Evolutionary conservation across 139 green algal species (phyloP), one percentile per base, ranked within the genome.

Genomic region (Chlorella sp.): DNA sequence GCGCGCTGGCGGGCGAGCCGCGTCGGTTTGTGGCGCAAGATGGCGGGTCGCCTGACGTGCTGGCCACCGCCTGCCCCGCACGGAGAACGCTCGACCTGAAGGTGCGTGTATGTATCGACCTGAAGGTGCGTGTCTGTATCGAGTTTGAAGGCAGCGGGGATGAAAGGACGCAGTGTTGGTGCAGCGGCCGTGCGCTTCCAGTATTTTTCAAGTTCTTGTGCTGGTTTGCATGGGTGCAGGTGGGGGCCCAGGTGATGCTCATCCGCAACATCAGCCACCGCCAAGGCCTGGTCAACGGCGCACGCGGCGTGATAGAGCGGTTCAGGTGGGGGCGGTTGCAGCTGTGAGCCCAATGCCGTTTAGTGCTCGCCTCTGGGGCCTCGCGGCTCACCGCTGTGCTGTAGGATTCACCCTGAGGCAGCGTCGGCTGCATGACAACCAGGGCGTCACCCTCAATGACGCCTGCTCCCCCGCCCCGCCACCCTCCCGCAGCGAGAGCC

Each of bases 271-370:
- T 93, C n/a, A 85, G 58, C 82, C 44, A 87, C 5, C 34, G 41
- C 28, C 44, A 76, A 46, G 84, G 83, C n/a, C 86, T 96, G 64
- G 93, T 95, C 22, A 96, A 96, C 75, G 93, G 93, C 24, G 86
- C 92, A 6, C 83, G 93, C 13, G 93, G 93, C 46, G 88, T 95
- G 62, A 92, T 96, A 48, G 48, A 80, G 40, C 85, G 73, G 62
- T 95, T 96, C 40, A 76, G 48, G 48, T 43, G 51, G 34, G 82
- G 74, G 34, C n/a, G n/a, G n/a, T n/a, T n/a, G 51, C 51, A 60
- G 46, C 46, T 17, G 46, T 11, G n/a, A n/a, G n/a, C n/a, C n/a
- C n/a, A n/a, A n/a, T n/a, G n/a, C n/a, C n/a, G n/a, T n/a, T n/a
- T n/a, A n/a, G n/a, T n/a, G n/a, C n/a, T n/a, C n/a, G n/a, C n/a